These are phyloP conservation scores for Colletotrichum sp. DNA, from an alignment of 2,329 filamentous ascomycete genomes.

Conservation along the genomic window DNA sequence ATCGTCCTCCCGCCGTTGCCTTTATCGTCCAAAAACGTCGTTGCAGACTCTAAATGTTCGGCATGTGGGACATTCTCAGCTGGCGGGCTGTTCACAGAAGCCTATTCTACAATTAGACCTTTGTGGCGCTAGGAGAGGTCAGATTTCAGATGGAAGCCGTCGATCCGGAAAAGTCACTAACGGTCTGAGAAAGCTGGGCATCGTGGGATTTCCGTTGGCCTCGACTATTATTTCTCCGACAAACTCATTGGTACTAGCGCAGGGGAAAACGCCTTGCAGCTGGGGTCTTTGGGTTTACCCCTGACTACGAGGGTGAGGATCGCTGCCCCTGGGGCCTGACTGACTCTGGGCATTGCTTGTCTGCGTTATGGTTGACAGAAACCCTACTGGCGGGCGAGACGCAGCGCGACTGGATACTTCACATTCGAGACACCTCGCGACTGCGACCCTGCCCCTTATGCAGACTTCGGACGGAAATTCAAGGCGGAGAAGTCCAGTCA, in stretches of 20 bases:
- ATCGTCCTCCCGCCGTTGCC: neutral
- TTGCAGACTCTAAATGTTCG: neutral
- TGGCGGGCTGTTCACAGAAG: neutral
- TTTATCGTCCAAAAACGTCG: neutral
- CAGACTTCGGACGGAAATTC: neutral
- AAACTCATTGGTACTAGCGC: neutral
- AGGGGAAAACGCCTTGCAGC: neutral
- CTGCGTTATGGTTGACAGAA: neutral
- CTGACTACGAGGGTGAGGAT: neutral
- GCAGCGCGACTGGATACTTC: neutral
- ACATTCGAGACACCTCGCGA: conserved; percentile 1
- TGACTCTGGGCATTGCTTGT: neutral
- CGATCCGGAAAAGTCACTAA: neutral
- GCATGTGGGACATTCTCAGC: neutral
- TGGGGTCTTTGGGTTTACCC: neutral
- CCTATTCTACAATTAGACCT: neutral
- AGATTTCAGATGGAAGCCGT: neutral
- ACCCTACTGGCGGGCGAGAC: neutral
- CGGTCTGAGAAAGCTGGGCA: neutral
- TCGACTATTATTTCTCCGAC: neutral
- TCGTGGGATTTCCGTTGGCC: neutral
- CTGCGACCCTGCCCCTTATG: neutral
- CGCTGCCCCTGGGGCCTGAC: neutral
- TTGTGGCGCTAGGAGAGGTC: neutral
- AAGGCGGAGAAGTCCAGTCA: neutral